phyloP scores from a whole-genome alignment of 2,329 filamentous ascomycete genomes.

The Atkinsonella hypoxylon region DNA sequence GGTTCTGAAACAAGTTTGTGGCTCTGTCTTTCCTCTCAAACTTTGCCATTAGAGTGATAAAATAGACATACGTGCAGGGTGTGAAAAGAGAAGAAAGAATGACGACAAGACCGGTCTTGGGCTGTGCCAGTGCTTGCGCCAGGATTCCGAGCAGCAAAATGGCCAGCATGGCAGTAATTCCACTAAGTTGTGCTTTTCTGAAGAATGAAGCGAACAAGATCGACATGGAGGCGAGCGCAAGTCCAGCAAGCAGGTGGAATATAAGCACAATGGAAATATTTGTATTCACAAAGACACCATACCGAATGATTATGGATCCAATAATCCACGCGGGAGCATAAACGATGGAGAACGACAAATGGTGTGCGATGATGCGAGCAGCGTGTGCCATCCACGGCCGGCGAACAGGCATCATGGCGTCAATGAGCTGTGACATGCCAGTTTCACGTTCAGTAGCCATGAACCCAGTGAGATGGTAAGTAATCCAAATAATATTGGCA shows the following conservation, averaged over 20 bases:
- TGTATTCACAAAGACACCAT: slow-evolving; percentile 53
- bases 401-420: slow-evolving; percentile 78
- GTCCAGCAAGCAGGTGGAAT: slow-evolving; percentile 64
- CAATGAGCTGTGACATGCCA: slow-evolving; percentile 78
- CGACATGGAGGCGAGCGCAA: slow-evolving; percentile 68
- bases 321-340: slow-evolving; percentile 78
- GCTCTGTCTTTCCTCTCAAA: slow-evolving; percentile 53
- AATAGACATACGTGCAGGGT: slow-evolving; percentile 80
- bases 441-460: slow-evolving; percentile 76
- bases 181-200: slow-evolving; percentile 75
- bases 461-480: slow-evolving; percentile 77
- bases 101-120: slow-evolving; percentile 50
- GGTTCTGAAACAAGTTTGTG: slow-evolving; percentile 47
- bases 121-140: slow-evolving; percentile 59
- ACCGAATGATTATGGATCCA: slow-evolving; percentile 51
- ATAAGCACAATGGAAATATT: slow-evolving; percentile 55
- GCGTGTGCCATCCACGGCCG: slow-evolving; percentile 65
- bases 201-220: slow-evolving; percentile 77
- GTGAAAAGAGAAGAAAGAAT: slow-evolving; percentile 68
- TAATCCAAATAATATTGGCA: slow-evolving; percentile 66
- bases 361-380: slow-evolving; percentile 65
- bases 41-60: slow-evolving; percentile 62
- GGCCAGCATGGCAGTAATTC: slow-evolving; percentile 63
- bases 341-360: slow-evolving; percentile 66
- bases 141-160: slow-evolving; percentile 69